phyloP scores from a whole-genome alignment of 257 asterid species.

The Craterostigma plantagineum region DNA sequence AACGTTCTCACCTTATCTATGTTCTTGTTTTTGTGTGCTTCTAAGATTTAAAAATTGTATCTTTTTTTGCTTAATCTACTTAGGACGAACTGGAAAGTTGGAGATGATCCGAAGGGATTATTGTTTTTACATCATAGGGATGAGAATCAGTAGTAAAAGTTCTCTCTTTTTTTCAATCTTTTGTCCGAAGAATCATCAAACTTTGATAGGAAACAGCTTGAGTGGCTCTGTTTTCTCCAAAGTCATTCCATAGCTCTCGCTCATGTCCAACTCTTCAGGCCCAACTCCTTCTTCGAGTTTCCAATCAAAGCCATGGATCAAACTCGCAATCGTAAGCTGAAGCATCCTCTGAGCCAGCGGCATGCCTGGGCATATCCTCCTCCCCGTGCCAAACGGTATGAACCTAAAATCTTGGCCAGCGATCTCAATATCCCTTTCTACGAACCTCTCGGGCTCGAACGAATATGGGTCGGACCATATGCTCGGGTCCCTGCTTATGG shows the following conservation, averaged over 20 bases:
- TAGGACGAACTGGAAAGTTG: too few relatives aligned
- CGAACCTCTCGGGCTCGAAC: slow-evolving; percentile 15
- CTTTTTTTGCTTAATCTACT: too few relatives aligned
- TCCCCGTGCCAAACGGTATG: slow-evolving; percentile 16
- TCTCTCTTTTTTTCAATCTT: too few relatives aligned
- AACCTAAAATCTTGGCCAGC: slow-evolving; percentile 12
- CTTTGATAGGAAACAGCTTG: slow-evolving; percentile 1
- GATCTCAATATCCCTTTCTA: slow-evolving; percentile 1
- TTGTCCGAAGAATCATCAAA: background rate
- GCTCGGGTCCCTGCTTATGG: slow-evolving; percentile 13
- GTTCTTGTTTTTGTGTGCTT: too few relatives aligned
- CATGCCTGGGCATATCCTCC: slow-evolving; percentile 16
- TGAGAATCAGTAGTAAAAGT: too few relatives aligned
- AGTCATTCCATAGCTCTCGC: slow-evolving; percentile 16
- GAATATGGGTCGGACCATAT: slow-evolving; percentile 13
- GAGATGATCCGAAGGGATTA: too few relatives aligned
- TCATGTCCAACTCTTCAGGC: slow-evolving; percentile 11
- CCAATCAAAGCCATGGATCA: slow-evolving; percentile 18
- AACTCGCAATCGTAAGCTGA: slow-evolving; percentile 12
- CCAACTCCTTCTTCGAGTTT: slow-evolving; percentile 5
- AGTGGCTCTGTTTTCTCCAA: slow-evolving; percentile 20
- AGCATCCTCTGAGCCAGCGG: slow-evolving; percentile 16
- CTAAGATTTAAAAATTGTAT: too few relatives aligned
- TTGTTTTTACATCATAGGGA: too few relatives aligned
- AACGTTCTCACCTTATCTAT: too few relatives aligned